These are phyloP conservation scores for Cyathus olla DNA, from an alignment of 1,284 basidiomycete genomes.

Conservation along the genomic window DNA sequence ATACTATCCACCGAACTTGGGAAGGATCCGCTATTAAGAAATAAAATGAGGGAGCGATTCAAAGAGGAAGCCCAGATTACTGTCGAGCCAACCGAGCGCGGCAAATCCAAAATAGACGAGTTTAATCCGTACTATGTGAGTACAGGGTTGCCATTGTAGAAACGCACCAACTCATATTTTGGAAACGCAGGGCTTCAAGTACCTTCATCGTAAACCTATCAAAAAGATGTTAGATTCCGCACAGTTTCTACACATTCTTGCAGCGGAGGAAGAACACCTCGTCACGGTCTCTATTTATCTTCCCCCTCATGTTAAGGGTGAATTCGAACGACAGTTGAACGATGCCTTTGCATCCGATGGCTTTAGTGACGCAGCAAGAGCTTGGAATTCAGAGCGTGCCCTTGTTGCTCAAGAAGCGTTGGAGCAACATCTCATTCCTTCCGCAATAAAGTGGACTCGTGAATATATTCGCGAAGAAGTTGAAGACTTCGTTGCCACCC, in stretches of 20 bases:
- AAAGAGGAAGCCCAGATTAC: conserved; percentile 84
- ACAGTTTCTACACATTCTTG: conserved; percentile 93
- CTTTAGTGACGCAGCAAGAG: conserved; percentile 85
- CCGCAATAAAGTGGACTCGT: conserved; percentile 88
- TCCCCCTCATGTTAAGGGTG: conserved; percentile 68
- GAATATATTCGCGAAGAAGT: conserved; percentile 93
- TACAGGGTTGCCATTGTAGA: conserved; percentile 20
- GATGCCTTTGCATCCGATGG: conserved; percentile 90
- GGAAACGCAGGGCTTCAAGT: conserved; percentile 89
- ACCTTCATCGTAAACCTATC: conserved; percentile 87
- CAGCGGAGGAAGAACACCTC: conserved; percentile 90
- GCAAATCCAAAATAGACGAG: conserved; percentile 91
- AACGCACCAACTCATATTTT: conserved; percentile 11
- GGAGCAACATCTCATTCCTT: conserved; percentile 84
- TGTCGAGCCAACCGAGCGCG: conserved; percentile 91
- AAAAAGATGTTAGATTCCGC: conserved; percentile 77
- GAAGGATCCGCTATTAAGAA: conserved; percentile 91
- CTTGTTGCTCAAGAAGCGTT: conserved; percentile 85
- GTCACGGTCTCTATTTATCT: conserved; percentile 84
- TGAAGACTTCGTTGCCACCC: conserved; percentile 84
- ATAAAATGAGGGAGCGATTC: conserved; percentile 85
- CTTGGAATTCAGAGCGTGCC: conserved; percentile 94
- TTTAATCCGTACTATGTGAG: conserved; percentile 91
- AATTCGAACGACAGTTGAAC: conserved; percentile 81
- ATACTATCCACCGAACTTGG: conserved; percentile 93